phyloP scores from a whole-genome alignment of 1,139 yeast genomes.

The Arxiozyma telluris region DNA sequence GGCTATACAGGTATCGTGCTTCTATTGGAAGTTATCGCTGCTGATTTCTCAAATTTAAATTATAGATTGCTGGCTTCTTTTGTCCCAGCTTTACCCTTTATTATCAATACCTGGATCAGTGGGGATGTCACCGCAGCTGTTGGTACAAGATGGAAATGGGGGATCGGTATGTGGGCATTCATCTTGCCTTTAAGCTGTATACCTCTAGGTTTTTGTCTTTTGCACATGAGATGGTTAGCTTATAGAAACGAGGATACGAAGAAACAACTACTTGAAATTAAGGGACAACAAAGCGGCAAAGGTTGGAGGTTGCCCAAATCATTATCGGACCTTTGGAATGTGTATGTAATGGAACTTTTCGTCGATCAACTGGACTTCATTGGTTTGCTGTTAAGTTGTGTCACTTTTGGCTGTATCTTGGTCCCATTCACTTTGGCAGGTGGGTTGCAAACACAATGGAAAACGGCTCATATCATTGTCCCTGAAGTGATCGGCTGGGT shows the following conservation, averaged over 20 bases:
- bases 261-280: constrained; percentile 24
- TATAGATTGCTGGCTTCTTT: constrained; percentile 57
- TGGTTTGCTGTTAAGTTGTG: constrained; percentile 44
- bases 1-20: constrained; percentile 59
- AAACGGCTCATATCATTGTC: constrained; percentile 46
- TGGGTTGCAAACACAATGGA: constrained; percentile 45
- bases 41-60: constrained; percentile 56
- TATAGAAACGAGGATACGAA: constrained; percentile 37
- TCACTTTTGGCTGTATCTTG: constrained; percentile 45
- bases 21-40: constrained; percentile 46
- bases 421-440: constrained; percentile 52
- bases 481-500: constrained; percentile 58
- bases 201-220: constrained; percentile 46
- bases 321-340: constrained; percentile 14
- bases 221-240: constrained; percentile 52
- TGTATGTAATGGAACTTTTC: constrained; percentile 23
- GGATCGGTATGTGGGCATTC: constrained; percentile 74
- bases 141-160: constrained; percentile 52
- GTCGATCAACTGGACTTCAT: constrained; percentile 48
- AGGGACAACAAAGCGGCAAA: constrained; percentile 27
- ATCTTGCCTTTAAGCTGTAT: constrained; percentile 56
- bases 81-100: constrained; percentile 59
- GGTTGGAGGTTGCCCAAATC: constrained; percentile 6
- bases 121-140: constrained; percentile 45
- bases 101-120: constrained; percentile 69